These are phyloP conservation scores for Syzygium syzygioides DNA, from an alignment of 441 rosid species.

Conservation along the genomic window DNA sequence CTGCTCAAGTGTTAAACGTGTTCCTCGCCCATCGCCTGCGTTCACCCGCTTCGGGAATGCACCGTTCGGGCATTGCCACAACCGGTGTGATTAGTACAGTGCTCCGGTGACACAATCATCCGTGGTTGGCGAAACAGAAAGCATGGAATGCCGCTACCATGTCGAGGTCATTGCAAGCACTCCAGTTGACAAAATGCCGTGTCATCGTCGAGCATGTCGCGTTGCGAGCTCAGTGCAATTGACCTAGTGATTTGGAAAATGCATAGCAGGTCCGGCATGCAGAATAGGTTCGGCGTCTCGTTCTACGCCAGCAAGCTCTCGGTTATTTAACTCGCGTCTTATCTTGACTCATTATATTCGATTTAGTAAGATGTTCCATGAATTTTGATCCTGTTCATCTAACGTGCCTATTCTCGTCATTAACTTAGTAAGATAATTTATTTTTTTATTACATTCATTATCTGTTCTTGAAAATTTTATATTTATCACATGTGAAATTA, in stretches of 20 bases:
- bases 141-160: not conserved
- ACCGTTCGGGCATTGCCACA: not conserved
- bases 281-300: not conserved
- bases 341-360: not conserved
- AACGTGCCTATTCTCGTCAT: not conserved
- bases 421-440: not conserved
- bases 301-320: not conserved
- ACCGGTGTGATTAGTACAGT: not conserved
- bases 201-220: not conserved
- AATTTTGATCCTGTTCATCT: not conserved
- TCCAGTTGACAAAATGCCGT: not conserved
- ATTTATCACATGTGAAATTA: not conserved
- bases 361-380: not conserved
- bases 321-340: not conserved
- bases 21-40: fast-evolving
- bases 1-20: not conserved
- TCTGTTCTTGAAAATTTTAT: not conserved
- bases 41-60: not conserved
- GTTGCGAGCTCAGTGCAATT: not conserved
- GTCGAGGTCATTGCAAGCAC: not conserved
- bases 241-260: not conserved
- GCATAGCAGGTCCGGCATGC: no score
- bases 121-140: not conserved
- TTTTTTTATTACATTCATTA: not conserved
- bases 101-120: not conserved